Percentiles rank a stretch among this genome's conserved stretches.
Conservation (phyloP, 176 grass and related monocot genomes). For the Oryza officinalis region DNA sequence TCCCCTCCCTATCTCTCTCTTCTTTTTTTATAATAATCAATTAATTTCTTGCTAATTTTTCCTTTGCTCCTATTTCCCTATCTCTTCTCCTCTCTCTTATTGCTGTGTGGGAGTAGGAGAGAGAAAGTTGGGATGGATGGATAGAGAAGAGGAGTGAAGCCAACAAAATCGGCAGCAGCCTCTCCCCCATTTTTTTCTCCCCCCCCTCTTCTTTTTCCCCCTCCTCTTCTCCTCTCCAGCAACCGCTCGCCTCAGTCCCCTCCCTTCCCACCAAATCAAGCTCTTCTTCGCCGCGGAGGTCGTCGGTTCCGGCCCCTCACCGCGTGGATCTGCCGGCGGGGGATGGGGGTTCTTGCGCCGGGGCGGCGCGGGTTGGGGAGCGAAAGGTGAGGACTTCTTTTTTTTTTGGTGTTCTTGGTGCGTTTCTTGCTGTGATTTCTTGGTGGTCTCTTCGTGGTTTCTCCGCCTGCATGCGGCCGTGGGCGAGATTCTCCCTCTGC, state of each 20-base stretch:
- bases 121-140: constrained; percentile 31
- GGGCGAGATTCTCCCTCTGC: not conserved
- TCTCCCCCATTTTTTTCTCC: constrained; percentile 8
- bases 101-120: constrained; percentile 26
- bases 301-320: not conserved
- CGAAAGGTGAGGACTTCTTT: constrained; percentile 26
- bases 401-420: not conserved
- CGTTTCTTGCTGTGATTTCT: constrained; percentile 28
- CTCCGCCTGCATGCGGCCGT: not conserved
- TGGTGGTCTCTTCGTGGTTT: not conserved
- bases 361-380: not conserved
- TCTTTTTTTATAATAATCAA: not conserved
- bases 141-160: not conserved
- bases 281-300: not conserved
- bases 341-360: not conserved
- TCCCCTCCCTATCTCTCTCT: not conserved
- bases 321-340: constrained; percentile 33
- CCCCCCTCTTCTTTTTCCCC: not conserved
- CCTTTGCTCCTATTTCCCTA: constrained; percentile 36
- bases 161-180: constrained; percentile 29
- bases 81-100: constrained; percentile 3
- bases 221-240: not conserved
- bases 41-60: not conserved
- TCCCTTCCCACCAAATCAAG: not conserved
- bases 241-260: not conserved